Conservation (phyloP, 306 rosid genomes). For the Fragaria nilgerrensis region DNA sequence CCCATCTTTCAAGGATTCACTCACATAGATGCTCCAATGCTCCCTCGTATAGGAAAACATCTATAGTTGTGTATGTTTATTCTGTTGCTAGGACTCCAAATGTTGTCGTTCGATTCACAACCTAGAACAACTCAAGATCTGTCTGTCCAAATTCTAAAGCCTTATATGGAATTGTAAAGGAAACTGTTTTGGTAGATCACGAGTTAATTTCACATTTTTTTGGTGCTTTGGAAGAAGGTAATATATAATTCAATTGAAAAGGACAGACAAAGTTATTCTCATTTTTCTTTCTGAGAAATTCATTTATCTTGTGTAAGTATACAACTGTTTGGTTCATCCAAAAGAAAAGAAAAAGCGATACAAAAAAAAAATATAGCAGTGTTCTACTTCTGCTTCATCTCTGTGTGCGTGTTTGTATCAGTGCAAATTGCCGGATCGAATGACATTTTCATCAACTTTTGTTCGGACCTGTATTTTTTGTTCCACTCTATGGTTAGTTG, state of each 20-base stretch:
- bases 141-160: background rate
- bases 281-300: background rate
- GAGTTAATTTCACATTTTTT: background rate
- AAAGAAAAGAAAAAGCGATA: background rate
- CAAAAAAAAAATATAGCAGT: background rate
- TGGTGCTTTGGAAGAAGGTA: too few relatives aligned
- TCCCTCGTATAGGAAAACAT: background rate
- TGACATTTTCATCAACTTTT: background rate
- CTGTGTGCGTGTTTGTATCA: background rate
- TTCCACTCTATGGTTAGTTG: background rate
- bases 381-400: background rate
- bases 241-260: background rate
- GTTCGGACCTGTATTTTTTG: background rate
- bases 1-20: background rate
- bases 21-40: background rate
- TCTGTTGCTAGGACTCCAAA: background rate
- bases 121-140: background rate
- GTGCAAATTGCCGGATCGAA: background rate
- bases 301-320: background rate
- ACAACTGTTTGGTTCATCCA: background rate
- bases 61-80: background rate
- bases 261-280: background rate
- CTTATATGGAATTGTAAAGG: background rate
- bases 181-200: background rate
- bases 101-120: constrained; percentile 2